Evolutionary conservation across 352 stramenopile genomes (phyloP).

Genomic region (Globisporangium polare): DNA sequence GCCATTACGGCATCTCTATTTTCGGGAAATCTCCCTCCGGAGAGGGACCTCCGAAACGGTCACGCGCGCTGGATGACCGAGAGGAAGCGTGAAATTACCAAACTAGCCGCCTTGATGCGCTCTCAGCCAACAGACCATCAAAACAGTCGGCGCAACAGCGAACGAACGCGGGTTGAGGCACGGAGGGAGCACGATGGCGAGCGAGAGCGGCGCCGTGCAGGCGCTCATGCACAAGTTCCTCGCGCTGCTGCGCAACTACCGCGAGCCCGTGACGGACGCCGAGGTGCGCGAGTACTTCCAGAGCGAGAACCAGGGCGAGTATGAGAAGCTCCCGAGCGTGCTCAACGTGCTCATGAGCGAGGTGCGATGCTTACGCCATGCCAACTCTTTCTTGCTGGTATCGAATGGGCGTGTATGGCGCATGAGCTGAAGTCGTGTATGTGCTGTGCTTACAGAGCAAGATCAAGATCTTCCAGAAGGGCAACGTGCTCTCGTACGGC

Average conservation of each 20-base stretch:
- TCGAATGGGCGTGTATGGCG: no score
- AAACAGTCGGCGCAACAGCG: neutral
- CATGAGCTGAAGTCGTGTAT: neutral
- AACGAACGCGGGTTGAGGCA: neutral
- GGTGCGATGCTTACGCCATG: conserved; percentile 20
- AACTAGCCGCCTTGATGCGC: no score
- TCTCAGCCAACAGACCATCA: no score
- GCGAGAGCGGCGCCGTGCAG: conserved; percentile 25
- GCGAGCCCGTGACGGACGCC: conserved; percentile 70
- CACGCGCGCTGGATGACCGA: no score
- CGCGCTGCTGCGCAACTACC: conserved; percentile 72
- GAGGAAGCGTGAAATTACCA: no score
- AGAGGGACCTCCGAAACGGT: no score
- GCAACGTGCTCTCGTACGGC: conserved; percentile 79
- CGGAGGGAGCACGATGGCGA: conserved; percentile 18
- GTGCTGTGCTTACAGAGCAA: conserved; percentile 35
- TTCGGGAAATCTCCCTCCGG: no score
- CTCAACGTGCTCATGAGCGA: conserved; percentile 86
- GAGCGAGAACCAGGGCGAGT: conserved; percentile 55
- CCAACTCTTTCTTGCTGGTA: no score
- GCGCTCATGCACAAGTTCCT: conserved; percentile 67
- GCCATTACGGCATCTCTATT: no score
- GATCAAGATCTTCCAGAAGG: conserved; percentile 89
- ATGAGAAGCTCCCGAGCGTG: conserved; percentile 74
- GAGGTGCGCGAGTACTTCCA: conserved; percentile 83